Conservation (phyloP, 208 protist species). For the Trypanosoma platydactyli region DNA sequence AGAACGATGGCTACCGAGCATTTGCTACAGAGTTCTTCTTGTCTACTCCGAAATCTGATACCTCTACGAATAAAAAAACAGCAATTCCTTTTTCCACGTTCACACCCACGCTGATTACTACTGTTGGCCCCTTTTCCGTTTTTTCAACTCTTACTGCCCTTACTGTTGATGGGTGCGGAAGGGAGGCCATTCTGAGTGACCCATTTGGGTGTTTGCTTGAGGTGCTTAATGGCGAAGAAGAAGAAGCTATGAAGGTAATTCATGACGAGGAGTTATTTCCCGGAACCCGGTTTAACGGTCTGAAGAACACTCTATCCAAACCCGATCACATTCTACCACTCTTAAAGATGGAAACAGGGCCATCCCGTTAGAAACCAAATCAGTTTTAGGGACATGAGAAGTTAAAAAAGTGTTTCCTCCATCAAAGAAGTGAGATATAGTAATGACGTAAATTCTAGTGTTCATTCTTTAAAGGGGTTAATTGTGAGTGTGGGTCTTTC, state of each 20-base stretch:
- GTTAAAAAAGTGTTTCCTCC: too few species aligned
- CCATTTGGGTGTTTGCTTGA: conserved; percentile 9
- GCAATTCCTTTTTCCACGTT: neutral
- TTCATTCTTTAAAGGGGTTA: too few species aligned
- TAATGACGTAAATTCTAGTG: too few species aligned
- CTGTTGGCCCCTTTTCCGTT: neutral
- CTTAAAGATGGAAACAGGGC: neutral
- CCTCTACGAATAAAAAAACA: neutral
- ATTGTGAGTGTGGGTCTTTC: too few species aligned
- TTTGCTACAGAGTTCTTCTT: conserved; percentile 1
- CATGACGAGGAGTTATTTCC: conserved; percentile 13
- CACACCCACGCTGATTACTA: neutral
- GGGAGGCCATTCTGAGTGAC: neutral
- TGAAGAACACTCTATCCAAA: conserved; percentile 1
- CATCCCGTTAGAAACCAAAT: too few species aligned
- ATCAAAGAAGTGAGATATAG: too few species aligned
- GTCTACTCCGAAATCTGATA: neutral
- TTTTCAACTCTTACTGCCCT: neutral
- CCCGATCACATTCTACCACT: conserved; percentile 4
- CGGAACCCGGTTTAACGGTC: conserved; percentile 13
- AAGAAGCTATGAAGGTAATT: neutral
- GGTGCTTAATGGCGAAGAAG: conserved; percentile 10
- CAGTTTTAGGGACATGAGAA: too few species aligned
- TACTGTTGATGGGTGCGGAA: neutral
- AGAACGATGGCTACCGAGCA: conserved; percentile 1